Evolutionary conservation across 2,329 filamentous ascomycete species (phyloP).

Genomic region (Colletotrichum simmondsii): DNA sequence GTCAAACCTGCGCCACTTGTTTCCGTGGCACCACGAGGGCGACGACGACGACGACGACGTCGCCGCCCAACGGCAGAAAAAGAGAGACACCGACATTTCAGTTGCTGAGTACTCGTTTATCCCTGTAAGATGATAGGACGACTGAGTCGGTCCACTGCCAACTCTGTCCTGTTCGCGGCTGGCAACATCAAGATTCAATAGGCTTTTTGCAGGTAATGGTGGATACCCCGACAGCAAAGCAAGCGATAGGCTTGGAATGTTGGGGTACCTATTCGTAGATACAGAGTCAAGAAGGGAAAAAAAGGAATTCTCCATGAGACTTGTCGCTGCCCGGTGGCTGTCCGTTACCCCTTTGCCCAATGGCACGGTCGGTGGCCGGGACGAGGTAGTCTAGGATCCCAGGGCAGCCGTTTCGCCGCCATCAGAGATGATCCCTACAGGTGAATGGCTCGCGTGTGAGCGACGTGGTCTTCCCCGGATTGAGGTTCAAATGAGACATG

Average conservation of each 20-base stretch:
- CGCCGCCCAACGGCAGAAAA: constrained; percentile 5
- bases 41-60: background rate
- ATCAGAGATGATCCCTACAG: constrained; percentile 27
- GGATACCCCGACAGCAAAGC: background rate
- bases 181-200: constrained; percentile 3
- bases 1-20: background rate
- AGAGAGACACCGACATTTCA: constrained; percentile 26
- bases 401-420: constrained; percentile 6
- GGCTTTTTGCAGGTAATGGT: background rate
- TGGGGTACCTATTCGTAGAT: background rate
- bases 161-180: background rate
- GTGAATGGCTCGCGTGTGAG: constrained; percentile 13
- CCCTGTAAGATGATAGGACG: constrained; percentile 33
- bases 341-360: background rate
- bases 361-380: background rate
- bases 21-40: background rate
- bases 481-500: constrained; percentile 25
- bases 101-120: constrained; percentile 5
- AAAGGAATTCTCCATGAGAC: background rate
- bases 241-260: background rate
- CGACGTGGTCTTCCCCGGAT: constrained; percentile 33
- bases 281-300: background rate
- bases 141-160: constrained; percentile 2
- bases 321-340: background rate
- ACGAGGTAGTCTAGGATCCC: constrained; percentile 7